Percentiles rank a stretch among this genome's conserved stretches.
phyloP scores from a whole-genome alignment of 495 filamentous ascomycete species.

The Rhizodiscina lignyota region DNA sequence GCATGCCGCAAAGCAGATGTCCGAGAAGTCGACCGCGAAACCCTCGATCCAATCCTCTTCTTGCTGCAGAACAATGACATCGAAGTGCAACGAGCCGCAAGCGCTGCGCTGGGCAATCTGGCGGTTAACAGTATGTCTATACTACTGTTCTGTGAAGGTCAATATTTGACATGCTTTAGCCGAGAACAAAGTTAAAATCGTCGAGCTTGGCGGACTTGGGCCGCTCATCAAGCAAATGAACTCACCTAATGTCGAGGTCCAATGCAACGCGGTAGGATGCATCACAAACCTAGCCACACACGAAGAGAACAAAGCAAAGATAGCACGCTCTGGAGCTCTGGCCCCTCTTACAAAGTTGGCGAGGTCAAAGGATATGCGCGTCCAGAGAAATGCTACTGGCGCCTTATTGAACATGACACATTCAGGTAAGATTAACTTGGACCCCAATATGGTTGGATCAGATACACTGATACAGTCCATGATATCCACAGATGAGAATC shows the following conservation, averaged over 20 bases:
- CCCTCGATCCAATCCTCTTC: conserved; percentile 87
- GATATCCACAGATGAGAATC: conserved; percentile 62
- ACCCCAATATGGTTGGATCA: no score
- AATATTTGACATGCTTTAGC: neutral
- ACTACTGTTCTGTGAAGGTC: neutral
- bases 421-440: conserved; percentile 69
- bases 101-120: conserved; percentile 87
- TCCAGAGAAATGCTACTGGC: conserved; percentile 93
- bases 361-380: conserved; percentile 96
- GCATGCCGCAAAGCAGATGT: conserved; percentile 47
- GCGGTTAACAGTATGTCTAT: conserved; percentile 79
- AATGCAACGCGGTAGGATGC: conserved; percentile 97
- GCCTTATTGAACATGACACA: conserved; percentile 98
- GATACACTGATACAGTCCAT: neutral
- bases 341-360: conserved; percentile 79
- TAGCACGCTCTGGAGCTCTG: conserved; percentile 85
- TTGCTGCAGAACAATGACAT: conserved; percentile 89
- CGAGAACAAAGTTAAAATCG: conserved; percentile 39
- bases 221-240: conserved; percentile 97
- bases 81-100: conserved; percentile 92
- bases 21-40: conserved; percentile 84
- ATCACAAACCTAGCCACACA: conserved; percentile 97
- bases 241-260: conserved; percentile 96
- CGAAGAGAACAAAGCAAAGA: conserved; percentile 98
- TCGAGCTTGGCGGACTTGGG: conserved; percentile 72